Conservation (phyloP, 140 eudicot genomes). For the Anethum foeniculum region DNA sequence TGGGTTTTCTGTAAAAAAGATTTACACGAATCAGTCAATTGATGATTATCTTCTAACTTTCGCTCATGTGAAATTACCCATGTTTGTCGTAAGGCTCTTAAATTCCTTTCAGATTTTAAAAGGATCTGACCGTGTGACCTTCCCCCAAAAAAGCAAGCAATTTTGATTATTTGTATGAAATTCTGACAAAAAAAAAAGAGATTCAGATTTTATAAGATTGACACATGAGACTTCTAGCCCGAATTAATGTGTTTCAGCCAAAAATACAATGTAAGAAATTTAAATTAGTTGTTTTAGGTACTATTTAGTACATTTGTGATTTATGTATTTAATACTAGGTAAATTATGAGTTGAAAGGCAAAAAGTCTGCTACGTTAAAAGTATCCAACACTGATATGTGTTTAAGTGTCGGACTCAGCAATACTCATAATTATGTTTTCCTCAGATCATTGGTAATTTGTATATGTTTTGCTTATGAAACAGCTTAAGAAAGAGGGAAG, state of each 20-base stretch:
- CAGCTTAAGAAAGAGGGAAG: conserved; percentile 99
- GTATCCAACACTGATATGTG: no score
- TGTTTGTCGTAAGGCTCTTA: no score
- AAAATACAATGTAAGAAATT: background rate
- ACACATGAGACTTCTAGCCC: background rate
- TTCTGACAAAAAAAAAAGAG: no score
- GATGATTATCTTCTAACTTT: background rate
- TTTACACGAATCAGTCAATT: background rate
- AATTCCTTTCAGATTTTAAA: background rate
- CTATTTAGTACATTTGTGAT: background rate
- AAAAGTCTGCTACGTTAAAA: no score
- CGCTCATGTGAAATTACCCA: background rate
- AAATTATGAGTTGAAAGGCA: background rate
- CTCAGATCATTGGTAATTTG: background rate
- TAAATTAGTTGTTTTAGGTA: background rate
- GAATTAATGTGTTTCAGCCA: background rate
- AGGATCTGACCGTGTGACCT: background rate
- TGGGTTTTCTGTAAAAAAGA: background rate
- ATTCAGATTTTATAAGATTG: no score
- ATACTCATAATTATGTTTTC: background rate
- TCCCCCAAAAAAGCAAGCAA: no score
- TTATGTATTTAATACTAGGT: background rate
- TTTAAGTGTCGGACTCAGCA: no score
- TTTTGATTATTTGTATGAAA: no score
- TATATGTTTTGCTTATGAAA: conserved; percentile 3